Base-by-base conservation (phyloP, 2,329 filamentous ascomycete species). In the Akanthomyces lecanii region DNA sequence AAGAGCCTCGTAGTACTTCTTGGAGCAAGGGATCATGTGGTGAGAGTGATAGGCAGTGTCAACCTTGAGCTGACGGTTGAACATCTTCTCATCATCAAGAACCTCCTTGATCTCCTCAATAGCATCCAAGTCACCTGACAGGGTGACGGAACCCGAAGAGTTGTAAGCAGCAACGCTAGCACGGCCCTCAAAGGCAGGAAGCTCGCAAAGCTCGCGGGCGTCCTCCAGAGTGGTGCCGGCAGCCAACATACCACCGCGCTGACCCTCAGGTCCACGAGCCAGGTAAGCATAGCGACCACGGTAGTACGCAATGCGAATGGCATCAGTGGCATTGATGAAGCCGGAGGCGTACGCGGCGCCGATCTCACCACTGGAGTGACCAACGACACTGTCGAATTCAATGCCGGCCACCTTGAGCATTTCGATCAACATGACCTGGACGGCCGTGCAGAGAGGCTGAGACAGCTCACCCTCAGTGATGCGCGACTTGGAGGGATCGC, bases 321-420 rank as follows among this genome's bases (percentile, higher is more conserved):
- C 72, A 25, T 71, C 67, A 2, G 66, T 28, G 0, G 63, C 64
- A 0, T 62, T 63, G 5, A 85, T 60, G 21, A 75, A 70, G 0
- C 80, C 81, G 0, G 79, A 76, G 0, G 80, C 79, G 65, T 82
- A 84, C 0, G 79, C 81, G 0, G 80, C 80, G 0, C 70, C 79
- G 18, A 83, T 82, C 65, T 83, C 81, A 2, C 81, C 81, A 0
- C 77, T 79, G 0, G 79, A 82, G 66, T 83, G 81, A 2, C 81
- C 81, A 3, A 81, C 73, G 0, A 79, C 77, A 1, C 72, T 73
- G 2, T 64, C 44, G 6, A 78, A 73, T 0, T 58, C 51, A 21
- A 81, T 61, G 3, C 74, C 74, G 5, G 73, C 74, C 0, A 68
- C 64, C 0, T 62, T 44, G 0, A 75, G 65, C 1, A 71, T 61